Base-by-base conservation (phyloP, 768 basidiomycete genomes). In the Amanita polypyramis region DNA sequence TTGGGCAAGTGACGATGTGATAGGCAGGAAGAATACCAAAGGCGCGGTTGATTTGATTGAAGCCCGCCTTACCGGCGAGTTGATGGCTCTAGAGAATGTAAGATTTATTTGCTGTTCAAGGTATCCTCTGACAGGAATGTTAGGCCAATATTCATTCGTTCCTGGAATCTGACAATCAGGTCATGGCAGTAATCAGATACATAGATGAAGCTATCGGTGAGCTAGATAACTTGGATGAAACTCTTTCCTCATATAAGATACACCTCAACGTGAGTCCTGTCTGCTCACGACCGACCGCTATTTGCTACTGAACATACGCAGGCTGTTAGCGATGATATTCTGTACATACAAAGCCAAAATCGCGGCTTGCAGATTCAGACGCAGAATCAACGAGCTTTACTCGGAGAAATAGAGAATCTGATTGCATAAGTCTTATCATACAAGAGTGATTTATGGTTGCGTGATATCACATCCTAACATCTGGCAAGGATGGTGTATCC, bases 71-170 rank as follows among this genome's bases (percentile, higher is more conserved):
- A 62, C 89, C 36, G 89, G 95, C 51, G 96, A 99, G 58, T 66
- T 99, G 49, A 78, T 80, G 69, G 96, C 96, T 15, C 68, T 98
- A 30, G 95, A 99, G 54, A 95, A 90, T 75, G 95, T 94, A 49
- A 39, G 4, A 14, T 44, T 23, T 43, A 32, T 14, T 14, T 47
- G 21, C 37, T 42, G 50, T 47, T 33, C 2, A 27, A 30, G 37
- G 51, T 47, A 43, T 9, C 11, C 12, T 21, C 46, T 50, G 43
- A 52, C 25, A 49, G 5, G 39, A 51, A 43, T 11, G 50, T 11
- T 56, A 95, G 94, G 95, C 95, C 2, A 97, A 95, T 59, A 87
- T 98, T 27, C 90, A 98, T 62, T 96, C 96, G 2, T 97, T 98
- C 66, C 72, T 98, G 38, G 96, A 98, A 65, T 86, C 86, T 7